A percentile compares a stretch with the other conserved stretches of the same genome.
Conservation (phyloP, 352 stramenopile genomes). For the Pythium oligandrum region DNA sequence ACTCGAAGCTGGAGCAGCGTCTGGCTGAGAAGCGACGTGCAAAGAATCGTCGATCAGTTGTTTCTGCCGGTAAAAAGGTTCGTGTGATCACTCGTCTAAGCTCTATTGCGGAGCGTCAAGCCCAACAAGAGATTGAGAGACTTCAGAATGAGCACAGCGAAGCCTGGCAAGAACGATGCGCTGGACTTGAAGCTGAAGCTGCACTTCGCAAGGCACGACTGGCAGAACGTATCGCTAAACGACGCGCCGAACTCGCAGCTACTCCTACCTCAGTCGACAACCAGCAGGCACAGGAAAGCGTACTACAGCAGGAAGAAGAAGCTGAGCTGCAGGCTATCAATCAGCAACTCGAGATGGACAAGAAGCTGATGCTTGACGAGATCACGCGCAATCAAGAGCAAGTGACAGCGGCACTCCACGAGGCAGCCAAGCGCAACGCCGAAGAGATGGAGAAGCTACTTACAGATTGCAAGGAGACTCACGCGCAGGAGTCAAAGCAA, state of each 20-base stretch:
- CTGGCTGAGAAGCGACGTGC: background rate
- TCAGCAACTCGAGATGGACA: constrained; percentile 8
- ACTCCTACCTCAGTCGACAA: background rate
- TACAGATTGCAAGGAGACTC: constrained; percentile 16
- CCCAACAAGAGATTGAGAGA: constrained; percentile 22
- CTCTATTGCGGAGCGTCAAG: constrained; percentile 9
- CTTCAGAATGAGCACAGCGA: constrained; percentile 24
- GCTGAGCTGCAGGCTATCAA: constrained; percentile 22
- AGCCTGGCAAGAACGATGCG: constrained; percentile 19
- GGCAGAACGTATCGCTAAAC: constrained; percentile 25
- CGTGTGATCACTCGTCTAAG: background rate
- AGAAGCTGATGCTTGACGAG: constrained; percentile 17
- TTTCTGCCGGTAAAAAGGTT: too few species aligned
- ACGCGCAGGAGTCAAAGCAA: constrained; percentile 24
- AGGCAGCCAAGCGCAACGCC: constrained; percentile 19
- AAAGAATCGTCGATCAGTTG: too few species aligned
- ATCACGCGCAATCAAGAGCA: constrained; percentile 9
- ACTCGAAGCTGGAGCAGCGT: background rate
- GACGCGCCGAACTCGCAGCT: constrained; percentile 8
- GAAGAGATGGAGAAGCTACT: constrained; percentile 30
- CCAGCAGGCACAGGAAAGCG: too few species aligned
- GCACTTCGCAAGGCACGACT: constrained; percentile 22
- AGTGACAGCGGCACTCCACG: constrained; percentile 8
- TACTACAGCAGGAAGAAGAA: constrained; percentile 10
- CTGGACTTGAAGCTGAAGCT: constrained; percentile 22